Percentiles rank a stretch among this genome's conserved stretches.
Evolutionary conservation across 2,329 filamentous ascomycete species (phyloP).

Genomic region (Chrysoporthe austroafricana): DNA sequence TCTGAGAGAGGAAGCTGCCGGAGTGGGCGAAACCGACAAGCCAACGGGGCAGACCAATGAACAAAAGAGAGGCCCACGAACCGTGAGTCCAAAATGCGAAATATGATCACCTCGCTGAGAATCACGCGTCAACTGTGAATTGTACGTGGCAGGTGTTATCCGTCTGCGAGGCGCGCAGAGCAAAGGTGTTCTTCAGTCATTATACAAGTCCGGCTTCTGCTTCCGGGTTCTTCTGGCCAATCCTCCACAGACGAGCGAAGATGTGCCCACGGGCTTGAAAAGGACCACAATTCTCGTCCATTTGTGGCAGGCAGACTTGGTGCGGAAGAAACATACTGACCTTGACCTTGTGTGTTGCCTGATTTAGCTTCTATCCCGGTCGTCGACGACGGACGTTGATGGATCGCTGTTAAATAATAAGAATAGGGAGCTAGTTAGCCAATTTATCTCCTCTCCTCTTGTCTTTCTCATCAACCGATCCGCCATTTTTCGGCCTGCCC

Average conservation of each 20-base stretch:
- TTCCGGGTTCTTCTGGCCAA: too few relatives aligned
- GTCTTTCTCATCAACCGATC: background rate
- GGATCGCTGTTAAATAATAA: background rate
- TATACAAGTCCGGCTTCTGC: too few relatives aligned
- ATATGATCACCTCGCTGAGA: background rate
- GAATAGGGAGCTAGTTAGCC: background rate
- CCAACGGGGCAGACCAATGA: slow-evolving; percentile 8
- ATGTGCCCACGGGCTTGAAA: background rate
- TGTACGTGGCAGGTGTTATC: slow-evolving; percentile 18
- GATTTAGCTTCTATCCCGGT: background rate
- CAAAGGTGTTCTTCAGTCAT: background rate
- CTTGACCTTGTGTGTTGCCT: background rate
- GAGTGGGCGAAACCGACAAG: slow-evolving; percentile 7
- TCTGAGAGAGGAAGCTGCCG: slow-evolving; percentile 18
- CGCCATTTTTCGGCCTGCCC: background rate
- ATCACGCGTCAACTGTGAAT: slow-evolving; percentile 1
- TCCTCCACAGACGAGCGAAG: background rate
- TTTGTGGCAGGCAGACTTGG: slow-evolving; percentile 4
- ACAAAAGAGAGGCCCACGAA: background rate
- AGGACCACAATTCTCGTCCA: background rate
- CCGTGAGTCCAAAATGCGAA: background rate
- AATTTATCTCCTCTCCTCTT: too few relatives aligned
- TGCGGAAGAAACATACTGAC: background rate
- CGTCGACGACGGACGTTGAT: background rate
- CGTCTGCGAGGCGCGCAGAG: background rate